Base-by-base conservation (phyloP, 2,329 filamentous ascomycete species). In the Stemphylium vesicarium region DNA sequence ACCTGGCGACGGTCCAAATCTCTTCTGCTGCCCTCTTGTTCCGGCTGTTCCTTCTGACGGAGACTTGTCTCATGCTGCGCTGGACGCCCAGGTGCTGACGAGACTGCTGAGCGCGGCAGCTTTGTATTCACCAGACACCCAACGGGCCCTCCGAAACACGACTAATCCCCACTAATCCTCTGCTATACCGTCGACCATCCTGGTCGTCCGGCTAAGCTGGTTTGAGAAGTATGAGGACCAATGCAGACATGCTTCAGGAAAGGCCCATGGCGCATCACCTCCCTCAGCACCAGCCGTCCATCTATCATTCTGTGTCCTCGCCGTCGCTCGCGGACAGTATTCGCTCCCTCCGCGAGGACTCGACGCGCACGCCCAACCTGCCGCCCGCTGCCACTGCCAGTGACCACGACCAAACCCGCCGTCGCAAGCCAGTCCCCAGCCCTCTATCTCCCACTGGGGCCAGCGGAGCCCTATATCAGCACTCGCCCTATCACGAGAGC, bases 301-400 rank as follows among this genome's bases (percentile, higher is more conserved):
- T 42, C 53, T 53, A 42, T 15, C 55, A 41, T 16, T 51, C 57
- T 16, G 37, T 48, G 18, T 48, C 52, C 36, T 60, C 51, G 60
- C 56, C 68, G 38, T 68, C 71, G 13, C 68, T 72, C 41, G 65
- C 63, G 42, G 70, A 70, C 60, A 72, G 60, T 63, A 66, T 68
- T 29, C 69, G 69, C 43, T 56, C 56, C 37, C 68, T 69, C 53
- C 67, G 72, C 70, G 68, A 52, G 38, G 46, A 74, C 57, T 56
- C 62, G 49, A 60, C 69, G 63, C 65, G 56, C 62, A 57, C 62
- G 22, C 53, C 52, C 56, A 50, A 56, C 63, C 44, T 55, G 45
- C 56, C 56, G 45, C 18, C 6, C 29, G 22, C 42, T 18, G 36
- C 61, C 42, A 50, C 64, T 37, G 60, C 60, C 37, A 54, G 60